Evolutionary conservation across 345 rosid species (phyloP), one percentile per base, ranked within the genome.

Genomic region (Sonneratia alba): DNA sequence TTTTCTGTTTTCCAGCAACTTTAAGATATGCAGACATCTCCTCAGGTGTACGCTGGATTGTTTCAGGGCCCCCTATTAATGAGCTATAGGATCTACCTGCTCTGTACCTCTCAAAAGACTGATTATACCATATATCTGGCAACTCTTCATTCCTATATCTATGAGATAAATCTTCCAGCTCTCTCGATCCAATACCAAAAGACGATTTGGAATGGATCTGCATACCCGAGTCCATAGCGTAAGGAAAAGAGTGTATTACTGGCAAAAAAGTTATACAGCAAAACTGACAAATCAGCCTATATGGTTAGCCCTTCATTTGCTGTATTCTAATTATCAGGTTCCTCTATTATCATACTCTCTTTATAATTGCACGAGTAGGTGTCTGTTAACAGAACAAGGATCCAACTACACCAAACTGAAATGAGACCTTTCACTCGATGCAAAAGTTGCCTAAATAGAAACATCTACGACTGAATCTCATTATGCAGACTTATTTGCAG

Each of bases 51-150:
- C 96, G 96, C 63, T 81, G 87, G 70, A 86, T 89, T 40, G 83
- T 80, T 61, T 90, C 98, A 74, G 78, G 79, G n/a, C 86, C 87
- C 66, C 85, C 92, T 12, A 80, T 64, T 0, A 87, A 85, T 75
- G 87, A 37, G 71, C 83, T 88, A 75, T 76, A 81, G 1, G 87
- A 86, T 74, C 84, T 84, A 57, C 78, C 83, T 74, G 80, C 83
- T 81, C 69, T 83, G 77, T 85, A 82, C 78, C 85, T 88, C 71
- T 88, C 90, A 2, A 87, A 81, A 72, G 90, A 91, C 79, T 85
- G 95, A 79, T 79, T 85, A 72, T 91, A 91, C 98, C 98, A 94
- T n/a, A 85, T 82, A 68, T 90, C 97, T 0, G 97, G 98, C 63
- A 94, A 81, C 43, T 89, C 97, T 37, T 91, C 97, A n/a, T 75